A percentile compares a stretch with the other conserved stretches of the same genome.
phyloP scores from a whole-genome alignment of 2,329 filamentous ascomycete species.

The Aureobasidium melanogenum region DNA sequence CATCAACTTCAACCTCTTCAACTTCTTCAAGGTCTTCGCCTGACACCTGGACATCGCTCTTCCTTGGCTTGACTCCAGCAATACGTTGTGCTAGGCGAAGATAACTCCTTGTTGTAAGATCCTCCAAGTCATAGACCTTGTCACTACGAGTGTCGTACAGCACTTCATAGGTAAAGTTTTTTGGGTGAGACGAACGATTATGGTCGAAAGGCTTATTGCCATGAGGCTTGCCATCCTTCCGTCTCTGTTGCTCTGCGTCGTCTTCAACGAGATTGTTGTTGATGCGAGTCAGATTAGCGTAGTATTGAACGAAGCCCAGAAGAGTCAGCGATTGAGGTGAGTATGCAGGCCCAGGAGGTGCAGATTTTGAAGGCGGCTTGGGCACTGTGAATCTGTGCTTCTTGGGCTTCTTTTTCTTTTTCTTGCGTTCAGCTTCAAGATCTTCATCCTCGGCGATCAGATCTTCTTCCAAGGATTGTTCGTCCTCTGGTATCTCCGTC shows the following conservation, averaged over 20 bases:
- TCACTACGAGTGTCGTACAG: slow-evolving; percentile 83
- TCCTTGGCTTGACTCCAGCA: slow-evolving; percentile 41
- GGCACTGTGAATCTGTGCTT: slow-evolving; percentile 49
- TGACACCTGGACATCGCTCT: slow-evolving; percentile 16
- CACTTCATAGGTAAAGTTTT: slow-evolving; percentile 63
- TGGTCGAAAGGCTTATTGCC: slow-evolving; percentile 45
- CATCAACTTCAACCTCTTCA: slow-evolving; percentile 18
- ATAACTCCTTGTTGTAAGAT: slow-evolving; percentile 77
- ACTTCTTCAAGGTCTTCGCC: slow-evolving; percentile 12
- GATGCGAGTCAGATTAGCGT: slow-evolving; percentile 82
- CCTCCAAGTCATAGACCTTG: slow-evolving; percentile 61
- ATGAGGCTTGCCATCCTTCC: slow-evolving; percentile 57
- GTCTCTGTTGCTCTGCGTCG: slow-evolving; percentile 32
- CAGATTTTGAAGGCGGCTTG: slow-evolving; percentile 58
- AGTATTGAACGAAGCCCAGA: slow-evolving; percentile 80
- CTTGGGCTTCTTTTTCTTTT: slow-evolving; percentile 48
- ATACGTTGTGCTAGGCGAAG: slow-evolving; percentile 74
- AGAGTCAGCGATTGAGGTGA: slow-evolving; percentile 73
- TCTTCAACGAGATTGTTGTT: slow-evolving; percentile 58
- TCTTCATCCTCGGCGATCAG: not conserved
- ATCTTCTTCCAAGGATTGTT: slow-evolving; percentile 12
- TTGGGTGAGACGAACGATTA: slow-evolving; percentile 48
- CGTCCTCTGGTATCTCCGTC: slow-evolving; percentile 8
- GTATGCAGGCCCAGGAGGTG: slow-evolving; percentile 81
- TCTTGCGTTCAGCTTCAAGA: slow-evolving; percentile 29